phyloP scores from a whole-genome alignment of 371 early-diverging fungal species.

The Fennellomyces sp. region DNA sequence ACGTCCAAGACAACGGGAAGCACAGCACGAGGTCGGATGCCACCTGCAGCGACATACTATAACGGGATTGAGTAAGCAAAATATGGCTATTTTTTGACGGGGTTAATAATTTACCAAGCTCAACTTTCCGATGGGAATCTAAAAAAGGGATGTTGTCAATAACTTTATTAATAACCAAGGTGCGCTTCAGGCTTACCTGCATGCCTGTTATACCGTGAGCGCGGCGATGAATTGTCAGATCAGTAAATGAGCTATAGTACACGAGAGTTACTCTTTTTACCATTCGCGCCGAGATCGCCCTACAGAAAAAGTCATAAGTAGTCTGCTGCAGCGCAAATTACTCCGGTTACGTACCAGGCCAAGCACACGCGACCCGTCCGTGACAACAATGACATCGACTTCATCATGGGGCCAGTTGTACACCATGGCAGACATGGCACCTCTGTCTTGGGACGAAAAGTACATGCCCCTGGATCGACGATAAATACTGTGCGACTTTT shows the following conservation, averaged over 20 bases:
- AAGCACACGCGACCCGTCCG: constrained; percentile 69
- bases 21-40: constrained; percentile 64
- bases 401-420: constrained; percentile 63
- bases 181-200: constrained; percentile 27
- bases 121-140: constrained; percentile 61
- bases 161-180: background rate
- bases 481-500: constrained; percentile 64
- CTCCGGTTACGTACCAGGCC: constrained; percentile 34
- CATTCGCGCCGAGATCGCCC: constrained; percentile 33
- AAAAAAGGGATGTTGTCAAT: background rate
- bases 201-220: constrained; percentile 72
- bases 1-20: constrained; percentile 70
- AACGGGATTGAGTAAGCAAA: too few relatives aligned
- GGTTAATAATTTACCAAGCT: constrained; percentile 62
- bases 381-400: constrained; percentile 69
- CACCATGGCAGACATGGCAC: constrained; percentile 63
- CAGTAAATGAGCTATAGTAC: background rate
- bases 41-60: constrained; percentile 67
- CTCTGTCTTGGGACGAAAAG: constrained; percentile 62
- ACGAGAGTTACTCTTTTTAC: background rate
- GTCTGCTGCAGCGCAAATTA: background rate
- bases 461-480: constrained; percentile 70
- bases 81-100: too few relatives aligned
- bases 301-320: too few relatives aligned
- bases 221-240: too few relatives aligned